Evolutionary conservation across 1,139 yeast species (phyloP).

Genomic region (Pichia cactophila): DNA sequence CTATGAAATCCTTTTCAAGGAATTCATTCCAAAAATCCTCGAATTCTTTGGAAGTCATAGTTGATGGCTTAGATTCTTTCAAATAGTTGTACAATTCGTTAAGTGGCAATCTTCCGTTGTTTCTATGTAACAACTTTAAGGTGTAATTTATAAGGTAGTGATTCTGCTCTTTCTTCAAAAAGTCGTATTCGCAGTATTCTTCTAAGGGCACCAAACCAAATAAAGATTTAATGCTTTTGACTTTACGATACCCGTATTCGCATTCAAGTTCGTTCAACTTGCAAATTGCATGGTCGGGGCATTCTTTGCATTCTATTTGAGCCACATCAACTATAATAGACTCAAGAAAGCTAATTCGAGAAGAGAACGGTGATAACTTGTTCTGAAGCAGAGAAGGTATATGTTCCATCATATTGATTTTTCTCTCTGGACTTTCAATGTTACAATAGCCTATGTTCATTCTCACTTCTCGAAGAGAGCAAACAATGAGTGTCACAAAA

Average conservation of each 20-base stretch:
- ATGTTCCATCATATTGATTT: constrained; percentile 10
- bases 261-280: constrained; percentile 56
- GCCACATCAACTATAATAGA: constrained; percentile 13
- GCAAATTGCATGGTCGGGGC: constrained; percentile 82
- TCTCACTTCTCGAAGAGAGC: constrained; percentile 41
- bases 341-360: constrained; percentile 16
- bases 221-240: constrained; percentile 48
- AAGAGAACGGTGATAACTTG: constrained; percentile 4
- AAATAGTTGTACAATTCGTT: constrained; percentile 54
- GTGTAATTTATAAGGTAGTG: constrained; percentile 63
- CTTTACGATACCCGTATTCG: constrained; percentile 56
- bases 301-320: constrained; percentile 62
- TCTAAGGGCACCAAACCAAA: constrained; percentile 55
- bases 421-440: constrained; percentile 36
- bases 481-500: not conserved
- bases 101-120: constrained; percentile 54
- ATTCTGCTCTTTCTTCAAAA: constrained; percentile 61
- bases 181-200: constrained; percentile 69
- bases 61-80: constrained; percentile 42
- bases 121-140: constrained; percentile 55
- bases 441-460: constrained; percentile 64
- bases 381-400: constrained; percentile 10
- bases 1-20: constrained; percentile 32
- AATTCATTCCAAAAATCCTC: constrained; percentile 75
- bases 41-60: constrained; percentile 47